Evolutionary conservation across 495 filamentous ascomycete genomes (phyloP).

Genomic region (Annulohypoxylon nitens): DNA sequence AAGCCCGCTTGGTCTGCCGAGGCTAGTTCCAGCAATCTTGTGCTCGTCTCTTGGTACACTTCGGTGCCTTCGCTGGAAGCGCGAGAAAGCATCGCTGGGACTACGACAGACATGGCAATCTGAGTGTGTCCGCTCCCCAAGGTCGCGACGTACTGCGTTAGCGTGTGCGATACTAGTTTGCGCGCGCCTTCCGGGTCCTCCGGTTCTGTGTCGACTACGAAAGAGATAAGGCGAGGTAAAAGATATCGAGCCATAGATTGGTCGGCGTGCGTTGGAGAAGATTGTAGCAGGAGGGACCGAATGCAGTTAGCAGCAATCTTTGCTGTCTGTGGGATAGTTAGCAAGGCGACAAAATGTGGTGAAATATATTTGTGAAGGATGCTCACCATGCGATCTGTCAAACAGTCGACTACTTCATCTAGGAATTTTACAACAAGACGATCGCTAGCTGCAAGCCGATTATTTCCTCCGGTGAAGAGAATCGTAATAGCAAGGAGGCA

Average conservation of each 20-base stretch:
- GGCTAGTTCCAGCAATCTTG: conserved; percentile 83
- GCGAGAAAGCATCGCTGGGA: conserved; percentile 82
- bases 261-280: conserved; percentile 73
- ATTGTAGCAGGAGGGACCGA: conserved; percentile 79
- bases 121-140: conserved; percentile 63
- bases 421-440: conserved; percentile 76
- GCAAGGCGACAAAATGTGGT: conserved; percentile 10
- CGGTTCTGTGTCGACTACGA: conserved; percentile 73
- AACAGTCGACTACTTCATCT: conserved; percentile 83
- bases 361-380: conserved; percentile 28
- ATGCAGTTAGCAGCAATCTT: conserved; percentile 91
- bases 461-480: conserved; percentile 82
- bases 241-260: conserved; percentile 79
- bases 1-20: conserved; percentile 79
- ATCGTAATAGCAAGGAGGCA: conserved; percentile 89
- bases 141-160: conserved; percentile 75
- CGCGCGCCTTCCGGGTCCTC: conserved; percentile 82
- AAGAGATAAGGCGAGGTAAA: conserved; percentile 80
- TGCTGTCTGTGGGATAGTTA: conserved; percentile 67
- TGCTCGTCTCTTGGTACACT: conserved; percentile 79
- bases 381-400: conserved; percentile 78
- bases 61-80: conserved; percentile 66
- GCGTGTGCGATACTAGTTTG: conserved; percentile 74
- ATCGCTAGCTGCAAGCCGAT: conserved; percentile 78
- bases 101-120: conserved; percentile 76